These are phyloP conservation scores for Escovopsis weberi DNA, from an alignment of 2,329 filamentous ascomycete genomes.

Conservation along the genomic window DNA sequence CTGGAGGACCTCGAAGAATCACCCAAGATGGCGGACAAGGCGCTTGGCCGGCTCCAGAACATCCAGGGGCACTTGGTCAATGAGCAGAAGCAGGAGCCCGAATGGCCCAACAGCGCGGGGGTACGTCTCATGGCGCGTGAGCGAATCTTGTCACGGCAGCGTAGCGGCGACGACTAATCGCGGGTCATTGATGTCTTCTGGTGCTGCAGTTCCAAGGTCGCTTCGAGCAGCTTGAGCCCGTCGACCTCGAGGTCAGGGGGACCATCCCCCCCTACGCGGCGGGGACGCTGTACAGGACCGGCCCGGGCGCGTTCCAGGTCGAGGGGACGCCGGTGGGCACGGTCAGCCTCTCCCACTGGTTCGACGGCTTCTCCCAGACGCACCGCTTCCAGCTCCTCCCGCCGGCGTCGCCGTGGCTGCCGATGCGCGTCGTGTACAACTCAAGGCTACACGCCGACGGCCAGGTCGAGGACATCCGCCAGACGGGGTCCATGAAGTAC, in stretches of 20 bases:
- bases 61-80: not conserved
- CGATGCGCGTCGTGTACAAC: slow-evolving; percentile 30
- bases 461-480: not conserved
- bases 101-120: not conserved
- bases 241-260: slow-evolving; percentile 45
- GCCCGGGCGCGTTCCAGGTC: slow-evolving; percentile 46
- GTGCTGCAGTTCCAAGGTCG: not conserved
- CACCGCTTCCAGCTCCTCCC: slow-evolving; percentile 50
- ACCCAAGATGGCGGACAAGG: too few species aligned
- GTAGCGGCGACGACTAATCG: too few species aligned
- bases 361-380: slow-evolving; percentile 51
- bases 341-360: slow-evolving; percentile 53
- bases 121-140: not conserved
- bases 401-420: slow-evolving; percentile 12
- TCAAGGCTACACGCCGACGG: slow-evolving; percentile 38
- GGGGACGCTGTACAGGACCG: slow-evolving; percentile 55
- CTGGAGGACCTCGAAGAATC: too few species aligned
- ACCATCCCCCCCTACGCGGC: slow-evolving; percentile 50
- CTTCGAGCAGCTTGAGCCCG: slow-evolving; percentile 40
- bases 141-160: not conserved
- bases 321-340: slow-evolving; percentile 36
- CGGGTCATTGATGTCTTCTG: too few species aligned
- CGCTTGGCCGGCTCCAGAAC: not conserved
- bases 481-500: not conserved
- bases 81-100: not conserved